Evolutionary conservation across 805 yeast species (phyloP), one percentile per base, ranked within the genome.

Genomic region (Kurtzmaniella fragi): DNA sequence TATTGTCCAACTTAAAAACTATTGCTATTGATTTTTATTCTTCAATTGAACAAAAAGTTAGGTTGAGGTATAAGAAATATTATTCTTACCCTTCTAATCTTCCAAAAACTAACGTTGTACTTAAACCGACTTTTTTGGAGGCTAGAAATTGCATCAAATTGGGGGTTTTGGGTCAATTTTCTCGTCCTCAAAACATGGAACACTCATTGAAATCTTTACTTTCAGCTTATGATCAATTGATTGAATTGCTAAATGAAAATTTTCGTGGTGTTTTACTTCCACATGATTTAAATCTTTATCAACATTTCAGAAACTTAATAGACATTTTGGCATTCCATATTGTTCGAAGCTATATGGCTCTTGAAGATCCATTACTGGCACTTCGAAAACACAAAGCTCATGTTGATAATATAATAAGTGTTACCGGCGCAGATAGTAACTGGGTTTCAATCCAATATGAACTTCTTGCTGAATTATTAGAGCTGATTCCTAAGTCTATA

Each of bases 361-460:
- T 76, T 11, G 84, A 76, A 31, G 78, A 75, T 43, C 72, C 83
- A 1, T 67, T 78, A 29, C 48, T 67, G 35, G 86, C 90, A 0
- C 75, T 78, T 48, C 66, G 72, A 42, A 83, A 80, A 53, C 87
- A 85, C 53, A 70, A 70, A 29, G 67, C 75, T 14, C 96, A 87
- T 61, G 52, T 84, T 1, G 69, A 70, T 26, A 74, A 73, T 35
- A 76, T 82, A 1, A 47, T 67, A 7, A 47, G 46, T 9, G 50
- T 72, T 4, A 41, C 69, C 13, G 57, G 62, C n/a, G 13, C 27
- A 3, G 20, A 15, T 11, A 25, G 43, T 20, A 46, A 68, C 31
- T 85, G 95, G 95, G 49, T 70, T 9, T 71, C 81, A 0, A 52
- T 61, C n/a, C 95, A 85, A 51, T 73, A 77, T 46, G 72, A 77